Evolutionary conservation across 306 rosid species (phyloP).

Genomic region (Urtica urens): DNA sequence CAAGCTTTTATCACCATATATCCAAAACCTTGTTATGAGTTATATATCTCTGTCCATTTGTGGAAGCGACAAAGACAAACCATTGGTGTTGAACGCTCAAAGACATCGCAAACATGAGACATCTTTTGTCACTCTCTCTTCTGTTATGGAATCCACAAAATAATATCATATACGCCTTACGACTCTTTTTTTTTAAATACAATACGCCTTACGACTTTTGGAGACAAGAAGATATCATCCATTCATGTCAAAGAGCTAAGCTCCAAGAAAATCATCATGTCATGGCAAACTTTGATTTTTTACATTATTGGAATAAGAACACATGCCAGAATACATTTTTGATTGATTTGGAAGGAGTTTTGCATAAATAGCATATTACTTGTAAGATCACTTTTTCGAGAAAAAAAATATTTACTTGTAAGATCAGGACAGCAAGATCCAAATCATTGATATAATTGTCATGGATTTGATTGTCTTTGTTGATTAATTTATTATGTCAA

Average conservation of each 20-base stretch:
- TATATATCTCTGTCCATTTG: not conserved
- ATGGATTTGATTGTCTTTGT: too few species aligned
- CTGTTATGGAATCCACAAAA: constrained; percentile 5
- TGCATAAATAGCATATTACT: too few species aligned
- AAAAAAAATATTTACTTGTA: too few species aligned
- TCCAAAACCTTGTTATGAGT: constrained; percentile 3
- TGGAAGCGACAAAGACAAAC: constrained; percentile 1
- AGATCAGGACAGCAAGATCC: too few species aligned
- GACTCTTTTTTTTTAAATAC: too few species aligned
- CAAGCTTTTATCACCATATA: not conserved
- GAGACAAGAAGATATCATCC: too few species aligned
- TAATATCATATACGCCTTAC: not conserved
- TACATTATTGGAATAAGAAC: not conserved
- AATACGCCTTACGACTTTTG: too few species aligned
- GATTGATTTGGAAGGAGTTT: not conserved
- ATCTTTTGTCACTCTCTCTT: not conserved
- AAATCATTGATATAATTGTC: too few species aligned
- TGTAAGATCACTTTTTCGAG: too few species aligned
- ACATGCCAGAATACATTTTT: not conserved
- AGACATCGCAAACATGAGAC: constrained; percentile 1
- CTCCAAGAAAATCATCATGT: constrained; percentile 16
- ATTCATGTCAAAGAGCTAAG: not conserved
- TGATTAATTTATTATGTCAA: too few species aligned
- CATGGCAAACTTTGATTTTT: not conserved
- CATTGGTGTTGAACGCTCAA: not conserved